A percentile compares a stretch with the other conserved stretches of the same genome.
Conservation (phyloP, 352 stramenopile species). For the Globisporangium paroecandrum region DNA sequence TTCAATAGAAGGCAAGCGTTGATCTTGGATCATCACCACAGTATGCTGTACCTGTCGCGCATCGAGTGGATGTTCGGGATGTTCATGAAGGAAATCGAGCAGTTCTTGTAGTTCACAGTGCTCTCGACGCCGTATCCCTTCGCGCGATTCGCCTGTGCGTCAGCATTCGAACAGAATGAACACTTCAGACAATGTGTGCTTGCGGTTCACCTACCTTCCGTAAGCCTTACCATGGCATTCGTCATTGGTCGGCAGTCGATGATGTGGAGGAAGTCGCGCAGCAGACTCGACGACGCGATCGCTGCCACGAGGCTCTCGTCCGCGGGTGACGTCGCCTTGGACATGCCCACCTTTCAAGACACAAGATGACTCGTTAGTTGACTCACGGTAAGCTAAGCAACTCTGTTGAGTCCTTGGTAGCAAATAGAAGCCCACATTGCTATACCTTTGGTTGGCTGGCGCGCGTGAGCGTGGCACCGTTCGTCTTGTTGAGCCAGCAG, state of each 20-base stretch:
- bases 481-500: conserved; percentile 68
- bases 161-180: neutral
- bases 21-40: neutral
- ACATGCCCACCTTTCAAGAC: conserved; percentile 53
- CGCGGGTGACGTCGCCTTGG: conserved; percentile 64
- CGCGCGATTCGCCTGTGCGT: conserved; percentile 61
- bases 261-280: conserved; percentile 73
- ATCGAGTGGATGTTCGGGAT: conserved; percentile 99
- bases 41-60: conserved; percentile 81
- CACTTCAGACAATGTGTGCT: neutral
- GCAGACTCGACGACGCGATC: conserved; percentile 60
- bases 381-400: neutral
- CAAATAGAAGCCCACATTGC: too few relatives aligned
- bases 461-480: conserved; percentile 64
- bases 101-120: conserved; percentile 94
- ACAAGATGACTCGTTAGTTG: neutral
- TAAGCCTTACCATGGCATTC: conserved; percentile 46
- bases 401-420: too few relatives aligned
- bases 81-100: conserved; percentile 96
- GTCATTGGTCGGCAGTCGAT: conserved; percentile 84
- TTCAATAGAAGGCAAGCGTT: neutral
- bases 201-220: too few relatives aligned
- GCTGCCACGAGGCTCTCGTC: conserved; percentile 69
- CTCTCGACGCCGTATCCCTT: conserved; percentile 96
- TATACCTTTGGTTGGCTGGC: conserved; percentile 76